Conservation (phyloP, 768 basidiomycete species). For the Cyathus striatus region DNA sequence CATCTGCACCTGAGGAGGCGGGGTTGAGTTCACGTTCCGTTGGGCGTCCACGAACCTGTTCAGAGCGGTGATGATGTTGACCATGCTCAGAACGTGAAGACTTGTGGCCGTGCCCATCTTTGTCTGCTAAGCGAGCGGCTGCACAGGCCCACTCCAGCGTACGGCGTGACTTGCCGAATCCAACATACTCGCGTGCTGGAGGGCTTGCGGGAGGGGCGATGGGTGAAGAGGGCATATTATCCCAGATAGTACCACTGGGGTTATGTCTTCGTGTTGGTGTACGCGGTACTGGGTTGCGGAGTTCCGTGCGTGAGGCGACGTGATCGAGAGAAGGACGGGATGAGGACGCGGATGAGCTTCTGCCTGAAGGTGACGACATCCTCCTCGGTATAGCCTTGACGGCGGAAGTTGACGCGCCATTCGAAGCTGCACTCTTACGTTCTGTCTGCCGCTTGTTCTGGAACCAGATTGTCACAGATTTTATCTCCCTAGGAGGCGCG, state of each 20-base stretch:
- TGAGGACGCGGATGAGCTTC: conserved; percentile 17
- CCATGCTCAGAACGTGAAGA: conserved; percentile 4
- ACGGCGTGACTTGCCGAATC: conserved; percentile 40
- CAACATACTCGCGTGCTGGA: conserved; percentile 38
- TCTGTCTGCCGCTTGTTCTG: conserved; percentile 78
- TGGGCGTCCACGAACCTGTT: not conserved
- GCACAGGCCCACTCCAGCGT: conserved; percentile 79
- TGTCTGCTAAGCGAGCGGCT: conserved; percentile 46
- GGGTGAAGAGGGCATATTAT: conserved; percentile 63
- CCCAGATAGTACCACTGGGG: conserved; percentile 37
- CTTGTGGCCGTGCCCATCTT: conserved; percentile 19
- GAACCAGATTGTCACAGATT: conserved; percentile 78
- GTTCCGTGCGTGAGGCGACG: conserved; percentile 52
- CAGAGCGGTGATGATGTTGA: not conserved
- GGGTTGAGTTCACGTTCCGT: not conserved
- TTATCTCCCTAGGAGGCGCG: conserved; percentile 47
- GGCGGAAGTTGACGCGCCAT: conserved; percentile 16
- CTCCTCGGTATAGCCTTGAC: conserved; percentile 11
- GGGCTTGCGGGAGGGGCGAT: conserved; percentile 50
- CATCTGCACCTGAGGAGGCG: conserved; percentile 4
- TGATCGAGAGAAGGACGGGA: conserved; percentile 51
- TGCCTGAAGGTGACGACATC: conserved; percentile 23
- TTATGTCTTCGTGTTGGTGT: conserved; percentile 33
- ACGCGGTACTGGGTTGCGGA: conserved; percentile 31
- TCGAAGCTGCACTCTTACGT: conserved; percentile 46